phyloP scores from a whole-genome alignment of 139 green algal species.

The Edaphochlamys debaryana region DNA sequence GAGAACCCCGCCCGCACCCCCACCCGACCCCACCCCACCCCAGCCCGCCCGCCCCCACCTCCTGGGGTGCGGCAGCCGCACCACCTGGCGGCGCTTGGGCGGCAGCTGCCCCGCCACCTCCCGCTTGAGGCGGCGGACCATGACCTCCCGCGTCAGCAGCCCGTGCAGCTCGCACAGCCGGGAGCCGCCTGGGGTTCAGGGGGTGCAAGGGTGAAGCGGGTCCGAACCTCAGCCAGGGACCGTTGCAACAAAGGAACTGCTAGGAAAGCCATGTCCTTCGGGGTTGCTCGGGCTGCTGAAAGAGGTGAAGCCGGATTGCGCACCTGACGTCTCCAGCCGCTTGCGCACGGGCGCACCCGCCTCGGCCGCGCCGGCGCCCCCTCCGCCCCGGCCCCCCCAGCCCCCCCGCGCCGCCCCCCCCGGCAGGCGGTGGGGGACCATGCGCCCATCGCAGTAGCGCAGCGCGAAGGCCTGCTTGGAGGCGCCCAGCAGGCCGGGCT shows the following conservation, averaged over 20 bases:
- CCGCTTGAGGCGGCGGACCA: conserved; percentile 92
- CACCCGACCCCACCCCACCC: no score
- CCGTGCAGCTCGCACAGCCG: conserved; percentile 89
- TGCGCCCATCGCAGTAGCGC: conserved; percentile 73
- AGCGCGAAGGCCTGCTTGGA: conserved; percentile 81
- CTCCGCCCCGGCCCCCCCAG: neutral
- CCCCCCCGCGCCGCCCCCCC: neutral
- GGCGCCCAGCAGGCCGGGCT: conserved; percentile 79
- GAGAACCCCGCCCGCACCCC: no score
- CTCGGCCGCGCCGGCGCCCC: neutral
- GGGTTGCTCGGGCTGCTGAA: neutral
- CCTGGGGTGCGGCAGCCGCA: conserved; percentile 63
- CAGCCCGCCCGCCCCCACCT: neutral
- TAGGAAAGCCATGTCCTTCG: no score
- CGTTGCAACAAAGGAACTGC: no score
- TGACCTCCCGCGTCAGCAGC: conserved; percentile 85
- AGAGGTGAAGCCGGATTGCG: neutral
- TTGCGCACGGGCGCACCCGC: neutral
- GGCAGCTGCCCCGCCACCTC: conserved; percentile 93
- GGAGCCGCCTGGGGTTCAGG: conserved; percentile 49
- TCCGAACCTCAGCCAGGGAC: no score
- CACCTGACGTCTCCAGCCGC: conserved; percentile 30
- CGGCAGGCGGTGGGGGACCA: conserved; percentile 51
- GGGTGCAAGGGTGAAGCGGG: no score
- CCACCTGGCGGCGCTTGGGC: conserved; percentile 86